Evolutionary conservation across 2,329 filamentous ascomycete species (phyloP).

Genomic region (Diplodia seriata): DNA sequence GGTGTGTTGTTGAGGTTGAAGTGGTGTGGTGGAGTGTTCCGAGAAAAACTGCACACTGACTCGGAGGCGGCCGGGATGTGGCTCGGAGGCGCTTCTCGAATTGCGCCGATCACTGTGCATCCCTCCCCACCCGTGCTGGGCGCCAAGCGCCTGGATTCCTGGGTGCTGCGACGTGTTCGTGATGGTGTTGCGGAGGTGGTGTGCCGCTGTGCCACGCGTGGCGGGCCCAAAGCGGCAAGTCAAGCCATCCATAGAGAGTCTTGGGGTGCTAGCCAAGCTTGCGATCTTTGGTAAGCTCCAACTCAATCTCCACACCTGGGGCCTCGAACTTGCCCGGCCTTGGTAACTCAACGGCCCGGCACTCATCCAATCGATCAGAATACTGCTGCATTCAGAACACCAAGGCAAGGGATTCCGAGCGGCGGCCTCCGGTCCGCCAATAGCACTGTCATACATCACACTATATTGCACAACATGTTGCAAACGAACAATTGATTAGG

Average conservation of each 20-base stretch:
- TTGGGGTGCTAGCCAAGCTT: not conserved
- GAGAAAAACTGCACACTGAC: slow-evolving; percentile 15
- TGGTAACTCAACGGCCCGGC: not conserved
- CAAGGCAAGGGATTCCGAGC: not conserved
- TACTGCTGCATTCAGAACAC: not conserved
- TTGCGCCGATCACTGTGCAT: slow-evolving; percentile 1
- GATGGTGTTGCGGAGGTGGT: not conserved
- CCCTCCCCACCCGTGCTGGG: slow-evolving; percentile 18
- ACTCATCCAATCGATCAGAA: not conserved
- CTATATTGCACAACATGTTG: not conserved
- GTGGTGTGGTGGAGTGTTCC: not conserved
- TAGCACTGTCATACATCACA: too few relatives aligned
- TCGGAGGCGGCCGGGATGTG: slow-evolving; percentile 9
- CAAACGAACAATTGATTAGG: not conserved
- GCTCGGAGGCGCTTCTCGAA: slow-evolving; percentile 14
- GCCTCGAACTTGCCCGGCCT: not conserved
- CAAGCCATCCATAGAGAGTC: not conserved
- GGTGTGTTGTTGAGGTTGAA: not conserved
- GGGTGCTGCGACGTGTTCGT: slow-evolving; percentile 8
- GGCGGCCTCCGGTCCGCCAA: too few relatives aligned
- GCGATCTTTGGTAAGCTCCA: not conserved
- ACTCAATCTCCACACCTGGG: not conserved
- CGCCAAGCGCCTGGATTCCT: not conserved
- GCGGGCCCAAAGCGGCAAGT: not conserved
- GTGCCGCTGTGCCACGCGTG: not conserved